Conservation (phyloP, 2,329 filamentous ascomycete genomes). For the Podosphaera fusca region DNA sequence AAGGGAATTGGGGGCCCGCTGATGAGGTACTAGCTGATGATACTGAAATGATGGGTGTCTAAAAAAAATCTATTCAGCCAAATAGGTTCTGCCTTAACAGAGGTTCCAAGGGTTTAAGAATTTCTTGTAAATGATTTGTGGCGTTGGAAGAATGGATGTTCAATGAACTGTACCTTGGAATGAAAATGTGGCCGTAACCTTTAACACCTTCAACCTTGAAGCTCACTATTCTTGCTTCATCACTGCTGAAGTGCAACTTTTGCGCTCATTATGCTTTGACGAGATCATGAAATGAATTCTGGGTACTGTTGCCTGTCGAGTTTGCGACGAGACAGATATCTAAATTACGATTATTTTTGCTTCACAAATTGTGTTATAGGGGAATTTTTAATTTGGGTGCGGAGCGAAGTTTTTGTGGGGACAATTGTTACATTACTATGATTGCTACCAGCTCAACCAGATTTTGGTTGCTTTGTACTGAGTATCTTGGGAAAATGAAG, state of each 20-base stretch:
- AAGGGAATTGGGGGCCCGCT: constrained; percentile 86
- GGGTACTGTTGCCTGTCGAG: constrained; percentile 3
- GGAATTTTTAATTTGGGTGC: background rate
- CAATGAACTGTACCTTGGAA: background rate
- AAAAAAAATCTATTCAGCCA: constrained; percentile 2
- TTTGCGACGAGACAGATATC: constrained; percentile 6
- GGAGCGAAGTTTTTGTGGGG: background rate
- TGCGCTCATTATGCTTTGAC: constrained; percentile 12
- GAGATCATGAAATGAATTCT: constrained; percentile 9
- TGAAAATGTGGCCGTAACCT: background rate
- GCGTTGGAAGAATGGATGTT: constrained; percentile 10
- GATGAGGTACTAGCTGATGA: constrained; percentile 21
- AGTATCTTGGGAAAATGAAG: background rate
- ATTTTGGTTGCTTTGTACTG: constrained; percentile 6
- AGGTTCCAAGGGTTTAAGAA: background rate
- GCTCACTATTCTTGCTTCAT: constrained; percentile 8
- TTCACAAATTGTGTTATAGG: background rate
- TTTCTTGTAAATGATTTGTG: constrained; percentile 4
- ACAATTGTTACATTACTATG: constrained; percentile 2
- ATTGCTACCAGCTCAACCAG: constrained; percentile 8
- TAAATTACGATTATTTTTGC: constrained; percentile 1
- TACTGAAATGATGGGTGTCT: constrained; percentile 18
- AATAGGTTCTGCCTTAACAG: background rate
- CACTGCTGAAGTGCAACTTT: constrained; percentile 3
- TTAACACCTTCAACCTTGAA: constrained; percentile 1